Conservation (phyloP, 768 basidiomycete species). For the Serendipita sp. region DNA sequence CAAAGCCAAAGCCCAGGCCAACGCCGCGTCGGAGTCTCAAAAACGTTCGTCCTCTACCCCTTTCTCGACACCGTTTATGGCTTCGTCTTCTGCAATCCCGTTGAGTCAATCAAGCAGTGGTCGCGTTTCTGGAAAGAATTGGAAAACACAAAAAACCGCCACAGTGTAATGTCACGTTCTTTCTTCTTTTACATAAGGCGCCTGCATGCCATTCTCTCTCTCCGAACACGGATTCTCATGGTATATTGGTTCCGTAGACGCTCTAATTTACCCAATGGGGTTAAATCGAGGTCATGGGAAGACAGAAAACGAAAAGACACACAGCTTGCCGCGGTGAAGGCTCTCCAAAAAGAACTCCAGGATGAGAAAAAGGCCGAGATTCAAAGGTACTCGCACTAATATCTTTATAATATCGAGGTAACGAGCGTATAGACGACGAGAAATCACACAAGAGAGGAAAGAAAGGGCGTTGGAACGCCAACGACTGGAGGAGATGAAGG, state of each 20-base stretch:
- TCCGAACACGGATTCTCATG: too few relatives aligned
- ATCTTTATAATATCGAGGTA: constrained; percentile 2
- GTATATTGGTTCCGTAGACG: constrained; percentile 28
- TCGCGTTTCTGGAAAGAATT: constrained; percentile 5
- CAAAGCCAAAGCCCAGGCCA: too few relatives aligned
- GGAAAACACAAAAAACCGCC: not conserved
- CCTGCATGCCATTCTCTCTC: not conserved
- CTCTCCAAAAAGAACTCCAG: constrained; percentile 54
- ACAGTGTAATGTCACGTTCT: not conserved
- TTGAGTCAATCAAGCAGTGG: not conserved
- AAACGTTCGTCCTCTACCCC: too few relatives aligned
- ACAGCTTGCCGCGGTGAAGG: constrained; percentile 52
- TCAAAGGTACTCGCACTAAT: constrained; percentile 27
- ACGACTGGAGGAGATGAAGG: constrained; percentile 30
- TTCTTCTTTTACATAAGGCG: not conserved
- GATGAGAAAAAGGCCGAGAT: constrained; percentile 60
- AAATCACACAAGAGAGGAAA: constrained; percentile 54
- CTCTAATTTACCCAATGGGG: constrained; percentile 45
- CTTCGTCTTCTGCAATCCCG: not conserved
- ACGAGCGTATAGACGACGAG: constrained; percentile 32
- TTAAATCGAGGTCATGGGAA: constrained; percentile 52
- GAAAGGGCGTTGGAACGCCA: constrained; percentile 56
- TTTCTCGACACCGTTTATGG: not conserved
- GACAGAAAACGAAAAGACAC: constrained; percentile 54
- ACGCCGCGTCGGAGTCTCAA: too few relatives aligned